phyloP scores from a whole-genome alignment of 345 rosid species.

The Acer yangbiense region DNA sequence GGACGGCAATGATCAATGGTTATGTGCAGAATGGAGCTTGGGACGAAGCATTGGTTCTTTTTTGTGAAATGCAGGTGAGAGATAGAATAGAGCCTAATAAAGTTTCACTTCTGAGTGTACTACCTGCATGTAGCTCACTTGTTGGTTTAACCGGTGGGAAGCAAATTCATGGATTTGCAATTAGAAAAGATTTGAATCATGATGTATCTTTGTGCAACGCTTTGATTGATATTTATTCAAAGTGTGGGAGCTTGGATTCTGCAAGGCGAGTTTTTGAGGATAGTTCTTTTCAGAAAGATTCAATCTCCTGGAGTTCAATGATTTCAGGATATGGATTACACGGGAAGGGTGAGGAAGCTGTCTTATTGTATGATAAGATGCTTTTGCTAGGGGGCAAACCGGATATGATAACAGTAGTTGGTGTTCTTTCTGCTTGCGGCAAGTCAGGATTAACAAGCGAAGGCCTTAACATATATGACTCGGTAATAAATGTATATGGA shows the following conservation, averaged over 20 bases:
- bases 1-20: constrained; percentile 77
- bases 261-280: constrained; percentile 57
- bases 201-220: constrained; percentile 58
- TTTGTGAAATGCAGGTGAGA: constrained; percentile 50
- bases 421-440: constrained; percentile 67
- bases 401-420: constrained; percentile 53
- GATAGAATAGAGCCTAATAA: constrained; percentile 51
- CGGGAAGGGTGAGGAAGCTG: constrained; percentile 71
- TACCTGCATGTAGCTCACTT: constrained; percentile 56
- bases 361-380: constrained; percentile 51
- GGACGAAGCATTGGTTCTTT: constrained; percentile 54
- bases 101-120: constrained; percentile 60
- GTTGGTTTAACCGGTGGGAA: constrained; percentile 51
- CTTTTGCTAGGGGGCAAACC: constrained; percentile 48
- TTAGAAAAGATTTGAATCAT: constrained; percentile 39
- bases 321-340: constrained; percentile 69
- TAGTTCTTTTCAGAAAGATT: constrained; percentile 40
- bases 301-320: constrained; percentile 72
- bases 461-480: constrained; percentile 49
- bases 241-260: constrained; percentile 56
- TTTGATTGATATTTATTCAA: constrained; percentile 61
- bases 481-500: constrained; percentile 38
- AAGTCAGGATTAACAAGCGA: constrained; percentile 54
- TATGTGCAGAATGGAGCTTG: constrained; percentile 42
- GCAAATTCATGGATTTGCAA: constrained; percentile 64